phyloP scores from a whole-genome alignment of 1,284 basidiomycete species.

The Boletus smithii region DNA sequence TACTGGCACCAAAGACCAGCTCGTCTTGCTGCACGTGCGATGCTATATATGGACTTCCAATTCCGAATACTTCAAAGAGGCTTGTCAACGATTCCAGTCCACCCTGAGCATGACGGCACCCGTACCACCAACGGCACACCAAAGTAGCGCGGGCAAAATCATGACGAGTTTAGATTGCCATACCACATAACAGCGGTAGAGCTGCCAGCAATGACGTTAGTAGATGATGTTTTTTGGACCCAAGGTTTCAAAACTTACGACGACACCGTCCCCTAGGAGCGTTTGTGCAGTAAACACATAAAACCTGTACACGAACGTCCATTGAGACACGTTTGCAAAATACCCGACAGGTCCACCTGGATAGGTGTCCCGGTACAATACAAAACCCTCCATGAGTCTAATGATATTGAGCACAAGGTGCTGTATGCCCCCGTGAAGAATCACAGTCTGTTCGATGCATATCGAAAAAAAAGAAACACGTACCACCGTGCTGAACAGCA shows the following conservation, averaged over 20 bases:
- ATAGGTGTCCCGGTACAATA: neutral
- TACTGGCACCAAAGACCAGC: neutral
- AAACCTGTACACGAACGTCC: neutral
- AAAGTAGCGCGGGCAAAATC: slow-evolving; percentile 19
- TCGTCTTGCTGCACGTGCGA: neutral
- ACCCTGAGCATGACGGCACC: neutral
- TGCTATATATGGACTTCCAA: slow-evolving; percentile 11
- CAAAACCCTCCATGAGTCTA: neutral
- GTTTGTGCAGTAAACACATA: slow-evolving; percentile 1
- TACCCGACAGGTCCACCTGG: neutral
- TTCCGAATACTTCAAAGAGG: slow-evolving; percentile 17
- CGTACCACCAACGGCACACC: slow-evolving; percentile 20
- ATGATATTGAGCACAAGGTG: slow-evolving; percentile 1
- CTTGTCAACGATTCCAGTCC: neutral
- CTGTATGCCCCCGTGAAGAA: too few species aligned
- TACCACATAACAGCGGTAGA: slow-evolving; percentile 28
- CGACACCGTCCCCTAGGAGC: neutral
- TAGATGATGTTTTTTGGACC: too few species aligned
- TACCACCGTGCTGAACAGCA: slow-evolving; percentile 11
- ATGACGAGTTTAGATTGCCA: too few species aligned
- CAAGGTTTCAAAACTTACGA: neutral
- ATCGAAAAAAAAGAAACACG: neutral
- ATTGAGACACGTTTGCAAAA: slow-evolving; percentile 1
- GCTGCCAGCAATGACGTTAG: slow-evolving; percentile 7
- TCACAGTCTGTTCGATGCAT: too few species aligned